Base-by-base conservation (phyloP, 1,284 basidiomycete species). In the Rhodotorula sp. region DNA sequence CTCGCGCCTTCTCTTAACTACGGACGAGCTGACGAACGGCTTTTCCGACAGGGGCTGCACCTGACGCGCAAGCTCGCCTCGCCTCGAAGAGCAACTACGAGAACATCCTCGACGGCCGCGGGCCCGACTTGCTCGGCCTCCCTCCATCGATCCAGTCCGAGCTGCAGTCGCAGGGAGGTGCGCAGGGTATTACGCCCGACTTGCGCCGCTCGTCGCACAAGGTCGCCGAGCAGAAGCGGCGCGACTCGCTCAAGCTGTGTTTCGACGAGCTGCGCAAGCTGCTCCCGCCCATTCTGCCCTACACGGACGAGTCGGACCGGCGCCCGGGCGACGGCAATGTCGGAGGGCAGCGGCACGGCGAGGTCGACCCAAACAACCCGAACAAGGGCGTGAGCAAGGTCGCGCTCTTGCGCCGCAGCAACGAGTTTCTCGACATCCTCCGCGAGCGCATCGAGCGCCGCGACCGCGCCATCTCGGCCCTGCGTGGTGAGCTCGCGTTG, bases 321-420 rank as follows among this genome's bases (percentile, higher is more conserved):
- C 61, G 77, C 19, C 78, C 78, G 0, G 78, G 78, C 8, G 78
- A 79, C 65, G 78, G 78, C 57, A 79, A 79, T 62, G 78, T 79
- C 34, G 78, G 78, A 13, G 78, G 78, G 12, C 78, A 79, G 59
- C 59, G 78, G 4, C 70, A 75, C 52, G 73, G 74, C 50, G 71
- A 70, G 42, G 57, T 76, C 42, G 78, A 79, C 60, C 77, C 77
- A 0, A 54, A 91, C 72, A 93, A 93, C 52, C 93, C 93, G 42
- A 97, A 97, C 82, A 90, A 94, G 78, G 90, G 91, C n/a, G 92
- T 98, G 57, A 92, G 90, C 83, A 98, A 98, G 84, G 86, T 98
- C 70, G 94, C 97, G 78, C 84, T 99, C 48, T 82, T 99, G 70
- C 87, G 93, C 66, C 93, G 91, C 79, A 90, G 90, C 63, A 97